Conservation (phyloP, 495 filamentous ascomycete genomes). For the Cudoniella acicularis region DNA sequence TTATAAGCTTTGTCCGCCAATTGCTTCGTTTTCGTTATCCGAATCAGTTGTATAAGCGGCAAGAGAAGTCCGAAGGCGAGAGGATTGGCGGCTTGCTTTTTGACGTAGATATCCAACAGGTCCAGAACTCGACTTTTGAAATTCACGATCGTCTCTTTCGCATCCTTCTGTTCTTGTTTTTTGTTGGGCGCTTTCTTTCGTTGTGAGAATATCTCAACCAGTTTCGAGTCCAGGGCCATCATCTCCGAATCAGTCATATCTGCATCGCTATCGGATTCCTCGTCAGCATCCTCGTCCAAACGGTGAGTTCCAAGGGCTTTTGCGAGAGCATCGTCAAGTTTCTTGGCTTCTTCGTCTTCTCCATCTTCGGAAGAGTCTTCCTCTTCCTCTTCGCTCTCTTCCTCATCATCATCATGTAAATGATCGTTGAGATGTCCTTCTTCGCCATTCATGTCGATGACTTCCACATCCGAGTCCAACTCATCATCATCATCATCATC, state of each 20-base stretch:
- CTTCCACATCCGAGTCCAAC: slow-evolving; percentile 43
- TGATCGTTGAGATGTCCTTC: slow-evolving; percentile 17
- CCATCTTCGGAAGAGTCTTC: too few species aligned
- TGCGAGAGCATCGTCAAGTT: slow-evolving; percentile 75
- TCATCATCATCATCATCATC: slow-evolving; percentile 38
- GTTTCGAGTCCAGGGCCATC: slow-evolving; percentile 78
- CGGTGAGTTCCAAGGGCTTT: slow-evolving; percentile 64
- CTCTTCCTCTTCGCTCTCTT: slow-evolving; percentile 39
- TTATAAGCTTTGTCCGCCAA: slow-evolving; percentile 68
- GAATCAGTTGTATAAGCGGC: slow-evolving; percentile 48
- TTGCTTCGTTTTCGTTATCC: slow-evolving; percentile 63
- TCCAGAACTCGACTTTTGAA: slow-evolving; percentile 95
- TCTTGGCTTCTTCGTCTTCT: slow-evolving; percentile 39
- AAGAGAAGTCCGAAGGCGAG: slow-evolving; percentile 49
- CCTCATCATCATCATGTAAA: slow-evolving; percentile 27
- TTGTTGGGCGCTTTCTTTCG: slow-evolving; percentile 47
- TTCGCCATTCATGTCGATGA: slow-evolving; percentile 35
- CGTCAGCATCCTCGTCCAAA: slow-evolving; percentile 50
- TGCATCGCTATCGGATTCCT: slow-evolving; percentile 56
- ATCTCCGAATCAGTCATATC: slow-evolving; percentile 96
- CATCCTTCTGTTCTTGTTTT: slow-evolving; percentile 78
- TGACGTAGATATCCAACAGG: slow-evolving; percentile 79
- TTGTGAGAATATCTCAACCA: slow-evolving; percentile 80
- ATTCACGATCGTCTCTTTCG: slow-evolving; percentile 84
- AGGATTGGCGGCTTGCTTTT: slow-evolving; percentile 64